These are phyloP conservation scores for Salvia splendens DNA, from an alignment of 257 asterid genomes.

Conservation along the genomic window DNA sequence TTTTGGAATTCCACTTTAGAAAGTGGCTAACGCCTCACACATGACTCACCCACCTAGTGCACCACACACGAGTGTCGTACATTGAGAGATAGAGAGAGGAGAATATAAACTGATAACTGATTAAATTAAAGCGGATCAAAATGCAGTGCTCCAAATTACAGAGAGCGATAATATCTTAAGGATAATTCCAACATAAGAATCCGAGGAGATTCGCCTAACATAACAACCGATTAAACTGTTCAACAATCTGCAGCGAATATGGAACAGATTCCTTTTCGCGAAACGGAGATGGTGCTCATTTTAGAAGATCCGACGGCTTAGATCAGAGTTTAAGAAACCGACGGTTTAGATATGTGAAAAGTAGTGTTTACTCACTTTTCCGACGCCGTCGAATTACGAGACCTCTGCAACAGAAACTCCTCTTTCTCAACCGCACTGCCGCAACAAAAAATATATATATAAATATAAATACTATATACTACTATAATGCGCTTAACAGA, in stretches of 20 bases:
- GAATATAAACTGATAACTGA: slow-evolving; percentile 35
- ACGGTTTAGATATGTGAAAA: slow-evolving; percentile 35
- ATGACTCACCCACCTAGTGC: slow-evolving; percentile 23
- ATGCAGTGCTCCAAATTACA: slow-evolving; percentile 24
- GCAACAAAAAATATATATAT: background rate
- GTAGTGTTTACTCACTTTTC: slow-evolving; percentile 45
- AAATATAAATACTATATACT: background rate
- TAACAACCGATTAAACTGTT: slow-evolving; percentile 40
- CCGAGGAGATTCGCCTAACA: slow-evolving; percentile 33
- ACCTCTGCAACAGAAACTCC: slow-evolving; percentile 56
- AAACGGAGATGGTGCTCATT: slow-evolving; percentile 1
- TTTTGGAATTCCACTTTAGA: slow-evolving; percentile 5
- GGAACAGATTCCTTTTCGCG: slow-evolving; percentile 25
- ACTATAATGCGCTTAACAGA: slow-evolving; percentile 12
- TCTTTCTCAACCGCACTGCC: slow-evolving; percentile 49
- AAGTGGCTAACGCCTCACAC: slow-evolving; percentile 25
- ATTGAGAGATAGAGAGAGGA: slow-evolving; percentile 19
- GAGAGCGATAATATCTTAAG: background rate
- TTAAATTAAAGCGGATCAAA: slow-evolving; percentile 14
- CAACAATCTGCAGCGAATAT: slow-evolving; percentile 36
- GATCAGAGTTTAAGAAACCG: slow-evolving; percentile 25
- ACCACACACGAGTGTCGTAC: slow-evolving; percentile 12
- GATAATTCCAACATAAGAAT: slow-evolving; percentile 32
- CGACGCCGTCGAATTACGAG: slow-evolving; percentile 57
- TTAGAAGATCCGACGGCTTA: slow-evolving; percentile 37